Conservation (phyloP, 306 rosid genomes). For the Canavalia gladiata region DNA sequence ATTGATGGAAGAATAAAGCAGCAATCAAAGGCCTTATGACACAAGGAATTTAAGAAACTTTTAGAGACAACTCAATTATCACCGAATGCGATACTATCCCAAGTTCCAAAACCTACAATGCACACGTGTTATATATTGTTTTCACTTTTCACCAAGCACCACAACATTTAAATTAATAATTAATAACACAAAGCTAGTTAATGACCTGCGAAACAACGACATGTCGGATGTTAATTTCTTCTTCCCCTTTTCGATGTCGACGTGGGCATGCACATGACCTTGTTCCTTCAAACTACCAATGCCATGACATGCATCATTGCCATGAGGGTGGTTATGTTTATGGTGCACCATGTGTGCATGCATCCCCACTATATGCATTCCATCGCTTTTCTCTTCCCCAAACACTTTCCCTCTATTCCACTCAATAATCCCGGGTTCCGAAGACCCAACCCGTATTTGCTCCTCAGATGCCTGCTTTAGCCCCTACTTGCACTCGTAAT, state of each 20-base stretch:
- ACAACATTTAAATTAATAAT: too few species aligned
- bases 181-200: too few species aligned
- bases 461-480: conserved; percentile 50
- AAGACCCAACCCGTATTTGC: conserved; percentile 55
- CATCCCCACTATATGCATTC: conserved; percentile 97
- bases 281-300: conserved; percentile 5
- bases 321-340: conserved; percentile 75
- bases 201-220: too few species aligned
- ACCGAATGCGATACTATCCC: too few species aligned
- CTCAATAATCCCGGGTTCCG: conserved; percentile 50
- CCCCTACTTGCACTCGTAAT: conserved; percentile 61
- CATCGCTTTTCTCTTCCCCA: conserved; percentile 73
- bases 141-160: too few species aligned
- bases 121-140: too few species aligned
- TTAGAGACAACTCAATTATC: conserved; percentile 61
- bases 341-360: conserved; percentile 96
- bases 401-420: conserved; percentile 30
- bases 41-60: conserved; percentile 94
- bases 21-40: conserved; percentile 88
- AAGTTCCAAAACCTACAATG: too few species aligned
- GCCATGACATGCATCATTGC: conserved; percentile 76
- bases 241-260: too few species aligned
- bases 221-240: too few species aligned
- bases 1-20: conserved; percentile 91
- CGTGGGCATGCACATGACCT: too few species aligned